Conservation (phyloP, 108 stramenopile species). For the Fistulifera solaris region DNA sequence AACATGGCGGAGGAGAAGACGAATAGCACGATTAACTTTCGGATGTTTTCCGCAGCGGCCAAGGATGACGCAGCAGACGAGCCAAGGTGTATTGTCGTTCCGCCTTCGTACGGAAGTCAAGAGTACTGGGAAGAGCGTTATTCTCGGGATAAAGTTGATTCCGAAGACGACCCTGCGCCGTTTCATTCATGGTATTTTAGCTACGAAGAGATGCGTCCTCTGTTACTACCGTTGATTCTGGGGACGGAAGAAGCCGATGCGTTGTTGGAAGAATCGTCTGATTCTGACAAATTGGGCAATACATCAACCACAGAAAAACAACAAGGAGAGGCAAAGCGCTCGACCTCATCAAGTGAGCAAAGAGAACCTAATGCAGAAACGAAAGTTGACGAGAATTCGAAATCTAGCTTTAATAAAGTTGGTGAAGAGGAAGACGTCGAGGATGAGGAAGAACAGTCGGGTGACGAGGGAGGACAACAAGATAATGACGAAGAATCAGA, state of each 20-base stretch:
- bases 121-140: constrained; percentile 76
- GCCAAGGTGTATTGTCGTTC: neutral
- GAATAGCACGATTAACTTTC: too few species aligned
- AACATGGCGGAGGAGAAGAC: too few species aligned
- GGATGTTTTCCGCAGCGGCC: neutral
- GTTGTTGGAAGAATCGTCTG: neutral
- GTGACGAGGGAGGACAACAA: constrained; percentile 12
- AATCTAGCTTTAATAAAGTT: too few species aligned
- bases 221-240: constrained; percentile 59
- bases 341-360: too few species aligned
- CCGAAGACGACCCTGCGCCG: constrained; percentile 33
- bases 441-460: constrained; percentile 6
- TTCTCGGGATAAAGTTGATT: constrained; percentile 7
- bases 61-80: neutral
- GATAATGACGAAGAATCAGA: constrained; percentile 18
- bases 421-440: constrained; percentile 14
- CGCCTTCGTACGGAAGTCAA: constrained; percentile 54
- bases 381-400: too few species aligned
- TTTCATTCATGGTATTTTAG: constrained; percentile 79
- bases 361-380: too few species aligned
- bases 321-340: constrained; percentile 13
- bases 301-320: constrained; percentile 8
- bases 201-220: constrained; percentile 60
- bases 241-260: constrained; percentile 22
- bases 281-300: neutral